Conservation (phyloP, 176 grass and related monocot species). For the Carex cristatella region DNA sequence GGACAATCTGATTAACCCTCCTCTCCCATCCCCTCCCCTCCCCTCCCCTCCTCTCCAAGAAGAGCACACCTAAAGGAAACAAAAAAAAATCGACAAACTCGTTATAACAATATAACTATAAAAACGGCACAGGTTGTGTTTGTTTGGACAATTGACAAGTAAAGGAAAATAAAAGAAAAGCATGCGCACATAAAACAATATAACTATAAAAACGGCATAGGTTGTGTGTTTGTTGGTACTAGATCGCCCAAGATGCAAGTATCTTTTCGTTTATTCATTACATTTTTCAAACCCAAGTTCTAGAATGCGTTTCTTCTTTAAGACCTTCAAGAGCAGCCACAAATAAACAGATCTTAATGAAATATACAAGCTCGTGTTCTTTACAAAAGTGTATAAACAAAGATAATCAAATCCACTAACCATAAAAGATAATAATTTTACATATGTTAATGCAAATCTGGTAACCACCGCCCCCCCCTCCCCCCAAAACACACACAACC, state of each 20-base stretch:
- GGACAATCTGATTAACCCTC: no score
- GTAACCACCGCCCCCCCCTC: not conserved
- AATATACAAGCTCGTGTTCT: not conserved
- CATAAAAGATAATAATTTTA: not conserved
- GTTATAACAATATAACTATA: not conserved
- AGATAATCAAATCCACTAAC: not conserved
- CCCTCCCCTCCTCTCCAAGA: no score
- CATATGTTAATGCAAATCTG: not conserved
- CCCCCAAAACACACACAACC: no score
- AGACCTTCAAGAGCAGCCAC: not conserved
- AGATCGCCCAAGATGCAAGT: not conserved
- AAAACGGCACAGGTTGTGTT: not conserved
- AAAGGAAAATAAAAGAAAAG: not conserved
- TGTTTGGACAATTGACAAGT: no score
- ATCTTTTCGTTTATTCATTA: no score
- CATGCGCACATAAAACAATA: not conserved
- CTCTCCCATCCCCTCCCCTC: no score
- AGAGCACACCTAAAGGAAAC: no score
- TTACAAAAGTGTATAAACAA: not conserved
- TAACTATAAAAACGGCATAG: not conserved
- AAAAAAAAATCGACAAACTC: not conserved
- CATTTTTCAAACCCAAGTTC: no score
- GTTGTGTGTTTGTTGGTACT: not conserved
- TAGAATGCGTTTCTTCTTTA: not conserved
- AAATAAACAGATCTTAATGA: constrained; percentile 4